Conservation (phyloP, 2,329 filamentous ascomycete genomes). For the Ophiostoma himal-ulmi region DNA sequence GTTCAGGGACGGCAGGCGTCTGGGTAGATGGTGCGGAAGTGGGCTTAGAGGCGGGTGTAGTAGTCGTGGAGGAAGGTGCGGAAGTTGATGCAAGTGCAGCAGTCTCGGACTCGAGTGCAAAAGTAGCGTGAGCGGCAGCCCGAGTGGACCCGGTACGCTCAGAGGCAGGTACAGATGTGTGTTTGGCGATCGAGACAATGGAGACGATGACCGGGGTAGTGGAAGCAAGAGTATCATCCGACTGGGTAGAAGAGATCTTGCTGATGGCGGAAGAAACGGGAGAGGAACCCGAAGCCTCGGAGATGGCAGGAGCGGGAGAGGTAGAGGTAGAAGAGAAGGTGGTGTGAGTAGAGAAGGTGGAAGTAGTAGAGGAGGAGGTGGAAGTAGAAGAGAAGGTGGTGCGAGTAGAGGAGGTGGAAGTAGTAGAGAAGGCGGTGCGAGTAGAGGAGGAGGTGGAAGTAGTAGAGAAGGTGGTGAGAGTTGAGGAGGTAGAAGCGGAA, state of each 20-base stretch:
- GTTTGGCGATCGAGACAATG: neutral
- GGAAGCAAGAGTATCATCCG: conserved; percentile 7
- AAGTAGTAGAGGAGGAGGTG: neutral
- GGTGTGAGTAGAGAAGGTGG: neutral
- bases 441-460: conserved; percentile 5
- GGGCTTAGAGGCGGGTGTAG: neutral
- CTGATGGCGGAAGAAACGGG: neutral
- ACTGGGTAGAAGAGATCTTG: conserved; percentile 6
- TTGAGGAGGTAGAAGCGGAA: neutral
- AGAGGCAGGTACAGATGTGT: neutral
- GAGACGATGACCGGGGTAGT: neutral
- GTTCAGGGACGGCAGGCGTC: neutral
- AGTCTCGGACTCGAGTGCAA: neutral
- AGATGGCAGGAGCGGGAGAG: conserved; percentile 9
- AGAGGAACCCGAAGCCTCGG: neutral
- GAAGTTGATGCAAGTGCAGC: neutral
- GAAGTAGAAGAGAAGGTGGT: neutral
- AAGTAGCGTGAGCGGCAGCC: neutral
- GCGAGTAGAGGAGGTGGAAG: neutral
- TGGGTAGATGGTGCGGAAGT: neutral
- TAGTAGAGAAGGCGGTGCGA: neutral
- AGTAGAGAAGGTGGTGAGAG: neutral
- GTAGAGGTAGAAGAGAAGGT: neutral
- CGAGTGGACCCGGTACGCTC: neutral
- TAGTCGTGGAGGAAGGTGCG: neutral